Evolutionary conservation across 345 rosid genomes (phyloP), one percentile per base, ranked within the genome.

Genomic region (Punica granatum): DNA sequence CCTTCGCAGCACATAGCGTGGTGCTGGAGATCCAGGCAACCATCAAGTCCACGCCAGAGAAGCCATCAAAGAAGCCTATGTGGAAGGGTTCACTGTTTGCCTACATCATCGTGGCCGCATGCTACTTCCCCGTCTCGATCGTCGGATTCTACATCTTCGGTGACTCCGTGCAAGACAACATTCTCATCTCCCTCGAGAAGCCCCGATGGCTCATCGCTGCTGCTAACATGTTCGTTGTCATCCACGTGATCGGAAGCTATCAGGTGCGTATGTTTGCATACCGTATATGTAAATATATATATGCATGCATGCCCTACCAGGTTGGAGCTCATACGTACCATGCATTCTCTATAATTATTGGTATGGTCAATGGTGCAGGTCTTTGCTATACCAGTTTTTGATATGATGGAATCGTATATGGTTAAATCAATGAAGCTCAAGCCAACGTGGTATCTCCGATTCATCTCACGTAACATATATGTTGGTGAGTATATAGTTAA

Each of bases 11-110:
- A 0, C 96, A 90, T 72, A 87, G 86, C 9, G 93, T 90, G 19
- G 96, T 84, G 14, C 75, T 90, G 67, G 93, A 87, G 79, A 89
- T 89, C 53, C 96, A 89, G 77, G 96, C 96, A 66, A 89, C 96
- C 3, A 85, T 89, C 69, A 92, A 90, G 26, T 90, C 96, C 4
- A 81, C 91, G 1, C 88, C 84, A 1, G 96, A 83, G 70, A 90
- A 80, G 72, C 89, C 92, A 9, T 90, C 96, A 3, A 87, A 84
- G 75, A 83, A 81, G 10, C 89, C 96, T 0, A 90, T 90, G 96
- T 85, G 91, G 92, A 87, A 19, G 75, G 96, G 96, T 51, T 90
- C 86, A 35, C 3, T 84, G 33, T 59, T 85, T 0, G 96, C 92
- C 59, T 89, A 89, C 39, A 68, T 79, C 15, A 76, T 86, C n/a